phyloP scores from a whole-genome alignment of 495 filamentous ascomycete genomes.

The Xylaria flabelliformis region DNA sequence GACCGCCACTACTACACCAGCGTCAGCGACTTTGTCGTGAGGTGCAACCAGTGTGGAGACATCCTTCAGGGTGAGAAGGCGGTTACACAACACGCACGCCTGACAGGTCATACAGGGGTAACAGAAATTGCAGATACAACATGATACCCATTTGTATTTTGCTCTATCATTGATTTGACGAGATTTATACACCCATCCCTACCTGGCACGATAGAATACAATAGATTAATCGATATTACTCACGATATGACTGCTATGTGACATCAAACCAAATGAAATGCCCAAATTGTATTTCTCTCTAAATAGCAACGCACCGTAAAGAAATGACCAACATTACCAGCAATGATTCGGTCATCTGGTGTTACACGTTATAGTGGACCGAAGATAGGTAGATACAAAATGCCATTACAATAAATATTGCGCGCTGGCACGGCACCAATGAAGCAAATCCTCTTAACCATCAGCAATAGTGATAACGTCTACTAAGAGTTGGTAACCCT shows the following conservation, averaged over 20 bases:
- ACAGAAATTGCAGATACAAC: constrained; percentile 22
- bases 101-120: constrained; percentile 21
- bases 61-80: constrained; percentile 74
- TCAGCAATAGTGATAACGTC: background rate
- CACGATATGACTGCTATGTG: background rate
- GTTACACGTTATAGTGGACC: background rate
- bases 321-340: background rate
- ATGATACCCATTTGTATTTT: background rate
- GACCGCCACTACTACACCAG: constrained; percentile 85
- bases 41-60: constrained; percentile 71
- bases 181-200: background rate
- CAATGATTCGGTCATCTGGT: background rate
- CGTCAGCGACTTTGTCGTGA: constrained; percentile 80
- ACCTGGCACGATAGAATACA: background rate
- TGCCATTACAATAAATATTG: background rate
- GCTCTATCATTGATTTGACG: background rate
- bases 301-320: background rate
- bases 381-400: background rate
- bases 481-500: background rate
- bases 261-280: background rate
- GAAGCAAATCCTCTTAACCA: background rate
- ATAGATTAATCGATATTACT: background rate
- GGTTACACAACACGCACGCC: constrained; percentile 28
- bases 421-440: background rate
- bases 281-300: background rate